Evolutionary conservation across 495 filamentous ascomycete species (phyloP).

Genomic region (Annulohypoxylon maeteangense): DNA sequence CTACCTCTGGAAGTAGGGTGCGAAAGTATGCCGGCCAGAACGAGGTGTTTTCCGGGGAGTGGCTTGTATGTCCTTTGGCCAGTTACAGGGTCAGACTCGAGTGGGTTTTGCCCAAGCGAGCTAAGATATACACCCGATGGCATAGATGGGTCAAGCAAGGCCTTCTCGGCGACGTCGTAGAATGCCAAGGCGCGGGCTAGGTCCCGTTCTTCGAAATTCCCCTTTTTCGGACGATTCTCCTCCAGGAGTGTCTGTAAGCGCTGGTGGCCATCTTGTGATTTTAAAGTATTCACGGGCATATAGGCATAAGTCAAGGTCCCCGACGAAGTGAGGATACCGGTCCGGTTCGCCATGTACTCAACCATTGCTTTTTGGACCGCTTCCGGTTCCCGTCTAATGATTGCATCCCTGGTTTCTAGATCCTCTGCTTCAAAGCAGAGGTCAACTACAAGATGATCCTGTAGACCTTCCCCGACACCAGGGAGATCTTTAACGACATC

Average conservation of each 20-base stretch:
- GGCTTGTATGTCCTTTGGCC: not conserved
- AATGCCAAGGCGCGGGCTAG: not conserved
- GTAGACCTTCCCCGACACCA: slow-evolving; percentile 4
- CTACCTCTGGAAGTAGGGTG: slow-evolving; percentile 67
- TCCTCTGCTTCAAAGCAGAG: not conserved
- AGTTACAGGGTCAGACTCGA: not conserved
- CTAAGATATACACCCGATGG: not conserved
- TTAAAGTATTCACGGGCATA: not conserved
- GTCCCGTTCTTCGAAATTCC: not conserved
- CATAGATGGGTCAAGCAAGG: not conserved
- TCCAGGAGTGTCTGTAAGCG: not conserved
- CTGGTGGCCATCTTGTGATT: not conserved
- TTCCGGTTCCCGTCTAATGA: not conserved
- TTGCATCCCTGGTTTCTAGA: not conserved
- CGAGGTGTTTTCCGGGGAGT: slow-evolving; percentile 52
- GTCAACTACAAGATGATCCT: slow-evolving; percentile 1
- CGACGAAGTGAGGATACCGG: not conserved
- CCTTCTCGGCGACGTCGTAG: not conserved
- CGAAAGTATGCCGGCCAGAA: slow-evolving; percentile 52
- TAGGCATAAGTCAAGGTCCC: not conserved
- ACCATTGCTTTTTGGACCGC: not conserved
- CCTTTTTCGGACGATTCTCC: not conserved
- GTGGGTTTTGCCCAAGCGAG: not conserved
- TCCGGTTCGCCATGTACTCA: not conserved
- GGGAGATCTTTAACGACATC: slow-evolving; percentile 61